These are phyloP conservation scores for Xerocomellus dryophilus DNA, from an alignment of 768 basidiomycete genomes.

Conservation along the genomic window DNA sequence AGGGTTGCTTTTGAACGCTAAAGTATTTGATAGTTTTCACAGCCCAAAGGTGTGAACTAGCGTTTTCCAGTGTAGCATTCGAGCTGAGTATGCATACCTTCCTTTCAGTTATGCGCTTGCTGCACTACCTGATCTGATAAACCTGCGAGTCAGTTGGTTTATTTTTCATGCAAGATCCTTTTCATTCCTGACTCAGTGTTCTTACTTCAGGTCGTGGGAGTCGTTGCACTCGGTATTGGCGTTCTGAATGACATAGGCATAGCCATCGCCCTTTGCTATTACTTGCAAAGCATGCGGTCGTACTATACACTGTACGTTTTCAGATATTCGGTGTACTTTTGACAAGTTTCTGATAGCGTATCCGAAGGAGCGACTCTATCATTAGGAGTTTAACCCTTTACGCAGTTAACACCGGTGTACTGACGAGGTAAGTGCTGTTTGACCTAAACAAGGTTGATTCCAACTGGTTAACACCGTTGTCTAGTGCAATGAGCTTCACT, in stretches of 20 bases:
- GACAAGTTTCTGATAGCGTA: neutral
- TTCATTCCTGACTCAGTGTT: neutral
- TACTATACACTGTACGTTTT: conserved; percentile 42
- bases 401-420: conserved; percentile 57
- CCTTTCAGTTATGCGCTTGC: conserved; percentile 39
- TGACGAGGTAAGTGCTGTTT: conserved; percentile 49
- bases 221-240: conserved; percentile 47
- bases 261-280: conserved; percentile 50
- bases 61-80: neutral
- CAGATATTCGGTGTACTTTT: neutral
- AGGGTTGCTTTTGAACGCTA: neutral
- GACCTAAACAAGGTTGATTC: neutral
- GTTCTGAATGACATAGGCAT: conserved; percentile 50
- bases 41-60: conserved; percentile 38
- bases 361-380: conserved; percentile 50
- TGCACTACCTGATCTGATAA: conserved; percentile 39
- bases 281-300: conserved; percentile 52
- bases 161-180: neutral
- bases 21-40: conserved; percentile 39
- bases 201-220: conserved; percentile 41
- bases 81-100: neutral
- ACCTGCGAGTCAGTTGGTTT: conserved; percentile 42
- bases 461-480: neutral
- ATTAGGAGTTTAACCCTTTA: conserved; percentile 56
- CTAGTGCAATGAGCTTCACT: conserved; percentile 36